phyloP scores from a whole-genome alignment of 2,329 filamentous ascomycete species.

The Penicillium sp. region DNA sequence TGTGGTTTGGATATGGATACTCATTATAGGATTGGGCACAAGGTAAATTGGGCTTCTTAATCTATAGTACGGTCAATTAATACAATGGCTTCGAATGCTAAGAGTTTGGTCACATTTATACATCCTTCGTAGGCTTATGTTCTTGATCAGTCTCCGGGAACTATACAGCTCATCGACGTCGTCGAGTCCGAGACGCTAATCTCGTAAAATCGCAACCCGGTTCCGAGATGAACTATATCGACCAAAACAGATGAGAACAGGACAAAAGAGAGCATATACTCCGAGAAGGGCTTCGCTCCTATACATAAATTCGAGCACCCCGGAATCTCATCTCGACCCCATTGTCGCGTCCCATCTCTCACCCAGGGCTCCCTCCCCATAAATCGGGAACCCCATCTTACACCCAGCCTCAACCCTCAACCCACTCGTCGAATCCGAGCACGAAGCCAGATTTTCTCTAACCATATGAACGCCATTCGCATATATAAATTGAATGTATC shows the following conservation, averaged over 20 bases:
- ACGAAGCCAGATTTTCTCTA: background rate
- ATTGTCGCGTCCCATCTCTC: background rate
- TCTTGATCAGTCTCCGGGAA: background rate
- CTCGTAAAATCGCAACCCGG: background rate
- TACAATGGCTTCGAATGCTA: too few relatives aligned
- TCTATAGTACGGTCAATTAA: too few relatives aligned
- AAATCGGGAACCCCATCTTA: background rate
- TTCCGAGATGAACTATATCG: background rate
- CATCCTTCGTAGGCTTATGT: background rate
- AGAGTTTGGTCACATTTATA: too few relatives aligned
- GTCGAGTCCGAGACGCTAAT: conserved; percentile 2
- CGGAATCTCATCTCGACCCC: background rate
- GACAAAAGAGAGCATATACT: too few relatives aligned
- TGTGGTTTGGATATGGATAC: background rate
- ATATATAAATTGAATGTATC: background rate
- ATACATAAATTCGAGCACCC: too few relatives aligned
- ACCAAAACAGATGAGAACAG: background rate
- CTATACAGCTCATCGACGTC: background rate
- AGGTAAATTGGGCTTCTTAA: background rate
- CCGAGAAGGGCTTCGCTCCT: too few relatives aligned
- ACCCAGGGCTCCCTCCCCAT: background rate
- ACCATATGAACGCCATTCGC: background rate
- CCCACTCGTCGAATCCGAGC: background rate
- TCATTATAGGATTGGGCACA: background rate
- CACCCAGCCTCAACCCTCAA: background rate